Conservation (phyloP, 2,329 filamentous ascomycete genomes). For the Colletotrichum orbiculare region DNA sequence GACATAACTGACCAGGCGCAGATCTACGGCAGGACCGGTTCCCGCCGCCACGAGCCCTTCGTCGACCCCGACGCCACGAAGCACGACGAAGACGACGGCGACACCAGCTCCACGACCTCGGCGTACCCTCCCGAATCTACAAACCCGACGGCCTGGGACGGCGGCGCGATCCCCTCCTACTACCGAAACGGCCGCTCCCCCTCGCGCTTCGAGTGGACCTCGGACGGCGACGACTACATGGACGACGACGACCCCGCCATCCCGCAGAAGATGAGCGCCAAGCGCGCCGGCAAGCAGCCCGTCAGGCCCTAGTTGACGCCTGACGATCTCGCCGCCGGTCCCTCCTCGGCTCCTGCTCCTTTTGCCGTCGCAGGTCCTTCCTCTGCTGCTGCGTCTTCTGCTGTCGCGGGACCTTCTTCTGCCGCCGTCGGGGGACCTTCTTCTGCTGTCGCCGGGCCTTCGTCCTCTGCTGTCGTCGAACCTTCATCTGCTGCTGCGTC, state of each 20-base stretch:
- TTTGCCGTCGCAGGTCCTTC: too few relatives aligned
- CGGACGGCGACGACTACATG: constrained; percentile 1
- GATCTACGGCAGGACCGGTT: constrained; percentile 25
- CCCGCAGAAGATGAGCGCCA: neutral
- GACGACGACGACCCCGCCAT: too few relatives aligned
- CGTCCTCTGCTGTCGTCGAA: neutral
- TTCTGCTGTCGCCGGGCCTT: neutral
- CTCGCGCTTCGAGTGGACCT: neutral
- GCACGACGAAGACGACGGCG: neutral
- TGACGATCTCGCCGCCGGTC: too few relatives aligned
- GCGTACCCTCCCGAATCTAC: neutral
- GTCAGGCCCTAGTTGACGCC: constrained; percentile 17
- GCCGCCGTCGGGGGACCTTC: too few relatives aligned
- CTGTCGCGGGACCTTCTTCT: too few relatives aligned
- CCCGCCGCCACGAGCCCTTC: neutral
- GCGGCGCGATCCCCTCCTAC: constrained; percentile 21
- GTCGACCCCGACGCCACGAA: neutral
- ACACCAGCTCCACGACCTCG: neutral
- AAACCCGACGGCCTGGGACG: constrained; percentile 11
- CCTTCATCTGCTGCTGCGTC: neutral
- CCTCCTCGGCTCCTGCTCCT: too few relatives aligned
- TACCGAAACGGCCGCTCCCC: constrained; percentile 13
- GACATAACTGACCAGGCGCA: neutral
- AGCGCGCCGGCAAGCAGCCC: constrained; percentile 19
- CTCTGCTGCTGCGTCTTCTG: too few relatives aligned